Evolutionary conservation across 768 basidiomycete genomes (phyloP).

Genomic region (Tylopilus sp.): DNA sequence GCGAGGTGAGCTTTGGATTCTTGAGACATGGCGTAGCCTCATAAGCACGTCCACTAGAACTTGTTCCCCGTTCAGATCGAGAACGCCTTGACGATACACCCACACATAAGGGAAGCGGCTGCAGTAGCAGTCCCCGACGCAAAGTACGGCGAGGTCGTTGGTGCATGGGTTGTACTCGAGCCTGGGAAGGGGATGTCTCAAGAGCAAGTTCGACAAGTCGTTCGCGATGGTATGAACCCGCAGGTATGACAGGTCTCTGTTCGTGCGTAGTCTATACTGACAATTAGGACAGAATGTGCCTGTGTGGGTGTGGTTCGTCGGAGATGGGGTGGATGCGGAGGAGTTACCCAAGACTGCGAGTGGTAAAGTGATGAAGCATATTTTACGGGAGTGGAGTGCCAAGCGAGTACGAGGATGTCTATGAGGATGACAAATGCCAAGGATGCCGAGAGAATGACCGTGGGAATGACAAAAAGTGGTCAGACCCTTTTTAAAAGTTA

Average conservation of each 20-base stretch:
- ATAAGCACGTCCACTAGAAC: conserved; percentile 45
- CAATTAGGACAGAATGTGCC: conserved; percentile 59
- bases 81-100: conserved; percentile 58
- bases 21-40: background rate
- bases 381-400: conserved; percentile 66
- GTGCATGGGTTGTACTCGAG: conserved; percentile 69
- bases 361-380: conserved; percentile 83
- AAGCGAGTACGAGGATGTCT: background rate
- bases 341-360: conserved; percentile 84
- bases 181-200: conserved; percentile 35
- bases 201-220: conserved; percentile 52
- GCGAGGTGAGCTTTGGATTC: conserved; percentile 51
- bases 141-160: conserved; percentile 75
- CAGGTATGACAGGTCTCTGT: conserved; percentile 47
- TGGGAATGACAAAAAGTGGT: conserved; percentile 17
- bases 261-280: background rate
- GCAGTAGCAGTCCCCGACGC: conserved; percentile 67
- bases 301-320: conserved; percentile 80
- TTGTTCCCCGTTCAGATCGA: conserved; percentile 85
- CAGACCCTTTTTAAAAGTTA: background rate
- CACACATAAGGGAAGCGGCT: conserved; percentile 65
- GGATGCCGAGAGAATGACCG: background rate
- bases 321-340: conserved; percentile 52
- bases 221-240: conserved; percentile 66
- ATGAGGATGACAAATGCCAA: no score